Conservation (phyloP, 106 monocot species). For the Apostasia ramifera region DNA sequence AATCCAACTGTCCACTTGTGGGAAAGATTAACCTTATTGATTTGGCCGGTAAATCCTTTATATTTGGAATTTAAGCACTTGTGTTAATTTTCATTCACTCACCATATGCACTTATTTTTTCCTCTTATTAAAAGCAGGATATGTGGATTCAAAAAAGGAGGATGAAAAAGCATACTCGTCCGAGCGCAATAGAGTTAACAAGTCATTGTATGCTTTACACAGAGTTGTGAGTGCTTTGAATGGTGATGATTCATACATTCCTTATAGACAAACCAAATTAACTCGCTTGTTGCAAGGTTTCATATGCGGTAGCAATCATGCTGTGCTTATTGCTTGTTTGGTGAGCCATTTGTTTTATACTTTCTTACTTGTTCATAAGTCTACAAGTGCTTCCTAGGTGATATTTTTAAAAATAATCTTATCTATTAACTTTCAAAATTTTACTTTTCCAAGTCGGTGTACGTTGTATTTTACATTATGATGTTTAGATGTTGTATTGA, state of each 20-base stretch:
- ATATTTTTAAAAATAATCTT: too few relatives aligned
- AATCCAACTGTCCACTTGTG: conserved; percentile 10
- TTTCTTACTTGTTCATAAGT: not conserved
- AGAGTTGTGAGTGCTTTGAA: conserved; percentile 58
- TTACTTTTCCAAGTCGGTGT: too few relatives aligned
- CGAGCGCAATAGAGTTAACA: conserved; percentile 41
- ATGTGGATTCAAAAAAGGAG: conserved; percentile 34
- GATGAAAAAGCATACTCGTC: conserved; percentile 4
- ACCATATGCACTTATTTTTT: not conserved
- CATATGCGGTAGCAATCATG: conserved; percentile 21
- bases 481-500: too few relatives aligned
- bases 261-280: conserved; percentile 49
- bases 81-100: not conserved
- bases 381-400: not conserved
- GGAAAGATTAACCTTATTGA: conserved; percentile 58
- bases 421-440: too few relatives aligned
- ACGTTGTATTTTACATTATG: too few relatives aligned
- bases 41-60: conserved; percentile 32
- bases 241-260: conserved; percentile 25
- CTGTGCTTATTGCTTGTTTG: conserved; percentile 48
- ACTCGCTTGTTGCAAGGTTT: conserved; percentile 55
- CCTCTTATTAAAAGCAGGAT: conserved; percentile 23
- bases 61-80: not conserved
- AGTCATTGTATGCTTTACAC: conserved; percentile 44
- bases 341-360: conserved; percentile 18